These are phyloP conservation scores for Dendrobium chrysotoxum DNA, from an alignment of 106 monocot species.

Conservation along the genomic window DNA sequence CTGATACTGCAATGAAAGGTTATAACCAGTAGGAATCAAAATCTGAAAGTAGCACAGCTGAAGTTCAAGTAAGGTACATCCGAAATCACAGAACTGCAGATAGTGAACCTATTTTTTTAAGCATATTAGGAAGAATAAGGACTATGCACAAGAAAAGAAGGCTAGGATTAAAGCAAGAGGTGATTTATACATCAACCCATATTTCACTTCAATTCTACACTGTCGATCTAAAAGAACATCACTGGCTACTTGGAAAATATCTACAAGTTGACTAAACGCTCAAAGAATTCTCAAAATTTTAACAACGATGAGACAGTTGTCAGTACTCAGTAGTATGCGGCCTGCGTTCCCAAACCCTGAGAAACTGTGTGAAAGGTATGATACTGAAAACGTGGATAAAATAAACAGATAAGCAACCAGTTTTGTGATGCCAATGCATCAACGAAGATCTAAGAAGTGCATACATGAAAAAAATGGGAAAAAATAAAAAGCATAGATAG, in stretches of 20 bases:
- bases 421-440: neutral
- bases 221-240: neutral
- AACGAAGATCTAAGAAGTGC: neutral
- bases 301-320: neutral
- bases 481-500: no score
- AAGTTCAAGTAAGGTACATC: neutral
- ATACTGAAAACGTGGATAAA: neutral
- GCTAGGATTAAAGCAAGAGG: neutral
- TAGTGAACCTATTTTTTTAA: neutral
- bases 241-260: neutral
- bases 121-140: neutral
- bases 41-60: neutral
- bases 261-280: neutral
- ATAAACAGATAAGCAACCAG: neutral
- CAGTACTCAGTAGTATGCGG: neutral
- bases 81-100: neutral
- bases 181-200: neutral
- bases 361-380: neutral
- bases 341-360: neutral
- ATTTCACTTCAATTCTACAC: neutral
- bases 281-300: neutral
- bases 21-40: neutral
- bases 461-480: no score
- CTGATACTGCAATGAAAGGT: constrained; percentile 24
- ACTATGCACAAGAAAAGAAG: neutral